phyloP scores from a whole-genome alignment of 1,284 basidiomycete genomes.

The Inonotus obliquus region DNA sequence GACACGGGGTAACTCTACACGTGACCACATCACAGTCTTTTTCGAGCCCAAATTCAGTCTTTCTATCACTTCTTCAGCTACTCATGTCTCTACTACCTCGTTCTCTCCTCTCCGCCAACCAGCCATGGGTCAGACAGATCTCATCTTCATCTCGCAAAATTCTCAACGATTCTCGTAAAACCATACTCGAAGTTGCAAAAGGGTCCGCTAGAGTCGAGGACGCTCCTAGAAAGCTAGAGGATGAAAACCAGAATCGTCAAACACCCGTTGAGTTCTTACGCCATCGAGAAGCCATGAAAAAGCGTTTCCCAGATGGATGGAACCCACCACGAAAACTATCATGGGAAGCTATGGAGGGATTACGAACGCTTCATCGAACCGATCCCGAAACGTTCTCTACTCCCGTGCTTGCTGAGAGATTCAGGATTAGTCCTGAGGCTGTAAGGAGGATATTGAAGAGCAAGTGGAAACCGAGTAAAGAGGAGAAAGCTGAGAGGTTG shows the following conservation, averaged over 20 bases:
- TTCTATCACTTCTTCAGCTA: background rate
- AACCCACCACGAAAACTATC: constrained; percentile 82
- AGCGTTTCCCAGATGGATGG: constrained; percentile 76
- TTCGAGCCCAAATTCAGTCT: background rate
- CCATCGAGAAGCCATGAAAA: constrained; percentile 57
- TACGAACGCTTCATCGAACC: constrained; percentile 67
- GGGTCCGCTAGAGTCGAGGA: too few relatives aligned
- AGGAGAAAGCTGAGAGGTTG: constrained; percentile 48
- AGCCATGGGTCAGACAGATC: background rate
- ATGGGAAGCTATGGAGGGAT: constrained; percentile 85
- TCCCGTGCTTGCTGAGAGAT: constrained; percentile 69
- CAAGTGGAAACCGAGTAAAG: constrained; percentile 66
- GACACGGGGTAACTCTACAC: background rate
- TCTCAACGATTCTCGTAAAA: background rate
- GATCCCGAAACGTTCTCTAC: constrained; percentile 71
- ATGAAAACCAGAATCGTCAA: background rate
- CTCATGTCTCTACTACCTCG: constrained; percentile 4
- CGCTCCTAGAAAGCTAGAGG: background rate
- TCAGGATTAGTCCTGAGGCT: constrained; percentile 83
- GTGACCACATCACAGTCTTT: background rate
- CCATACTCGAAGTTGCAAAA: background rate
- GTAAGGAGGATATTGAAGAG: constrained; percentile 81
- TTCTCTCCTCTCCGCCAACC: background rate
- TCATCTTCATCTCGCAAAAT: background rate
- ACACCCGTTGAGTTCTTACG: constrained; percentile 34